A percentile compares a stretch with the other conserved stretches of the same genome.
Evolutionary conservation across 2,329 filamentous ascomycete genomes (phyloP).

Genomic region (Macrophomina phaseolina): DNA sequence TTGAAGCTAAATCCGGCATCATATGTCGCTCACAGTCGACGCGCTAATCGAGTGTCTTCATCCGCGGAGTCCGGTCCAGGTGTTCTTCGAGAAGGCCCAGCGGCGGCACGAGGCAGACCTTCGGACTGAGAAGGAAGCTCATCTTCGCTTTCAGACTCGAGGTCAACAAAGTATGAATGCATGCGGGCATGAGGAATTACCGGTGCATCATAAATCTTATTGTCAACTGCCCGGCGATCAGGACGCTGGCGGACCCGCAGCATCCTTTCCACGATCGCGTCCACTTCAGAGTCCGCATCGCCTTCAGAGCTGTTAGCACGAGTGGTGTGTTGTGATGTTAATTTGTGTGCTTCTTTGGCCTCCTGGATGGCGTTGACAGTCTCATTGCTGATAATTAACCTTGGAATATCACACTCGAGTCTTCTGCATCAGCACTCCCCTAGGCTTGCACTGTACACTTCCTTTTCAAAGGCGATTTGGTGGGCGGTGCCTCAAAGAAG

Average conservation of each 20-base stretch:
- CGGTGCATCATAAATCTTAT: background rate
- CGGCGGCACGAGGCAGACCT: background rate
- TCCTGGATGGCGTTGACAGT: background rate
- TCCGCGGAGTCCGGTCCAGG: background rate
- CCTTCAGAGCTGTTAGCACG: background rate
- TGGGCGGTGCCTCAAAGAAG: conserved; percentile 31
- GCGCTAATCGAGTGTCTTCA: background rate
- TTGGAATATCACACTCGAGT: background rate
- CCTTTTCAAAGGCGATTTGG: conserved; percentile 25
- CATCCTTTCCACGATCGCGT: background rate
- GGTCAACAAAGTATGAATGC: background rate
- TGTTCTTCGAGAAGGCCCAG: background rate
- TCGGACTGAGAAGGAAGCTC: background rate
- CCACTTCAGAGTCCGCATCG: background rate
- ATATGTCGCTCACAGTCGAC: background rate
- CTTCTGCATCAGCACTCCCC: background rate
- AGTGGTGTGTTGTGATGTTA: background rate
- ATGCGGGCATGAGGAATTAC: no score
- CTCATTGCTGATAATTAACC: background rate
- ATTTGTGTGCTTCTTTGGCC: background rate
- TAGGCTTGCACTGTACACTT: background rate
- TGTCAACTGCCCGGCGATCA: background rate
- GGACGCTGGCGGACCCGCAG: background rate
- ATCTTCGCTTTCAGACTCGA: conserved; percentile 13
- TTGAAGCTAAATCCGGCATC: background rate